Percentiles rank a stretch among this genome's conserved stretches.
Conservation (phyloP, 2,329 filamentous ascomycete species). For the Xylaria sp. region DNA sequence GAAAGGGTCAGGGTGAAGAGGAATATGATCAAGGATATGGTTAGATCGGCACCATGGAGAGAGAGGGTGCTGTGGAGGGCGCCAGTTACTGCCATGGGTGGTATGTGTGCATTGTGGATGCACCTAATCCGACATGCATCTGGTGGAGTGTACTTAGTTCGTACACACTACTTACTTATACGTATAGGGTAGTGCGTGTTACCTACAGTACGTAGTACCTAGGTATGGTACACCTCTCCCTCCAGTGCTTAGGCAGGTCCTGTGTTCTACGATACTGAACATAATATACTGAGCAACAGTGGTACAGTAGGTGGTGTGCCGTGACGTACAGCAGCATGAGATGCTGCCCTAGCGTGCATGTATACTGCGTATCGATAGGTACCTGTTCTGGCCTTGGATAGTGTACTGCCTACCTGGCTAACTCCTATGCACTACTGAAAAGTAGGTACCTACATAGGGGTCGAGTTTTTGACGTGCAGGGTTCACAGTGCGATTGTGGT, state of each 20-base stretch:
- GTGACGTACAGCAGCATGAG: background rate
- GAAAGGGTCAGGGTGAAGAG: conserved; percentile 30
- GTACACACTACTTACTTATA: background rate
- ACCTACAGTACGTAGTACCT: no score
- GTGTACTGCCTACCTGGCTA: conserved; percentile 9
- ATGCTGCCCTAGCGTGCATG: background rate
- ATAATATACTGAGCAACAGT: background rate
- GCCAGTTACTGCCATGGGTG: conserved; percentile 14
- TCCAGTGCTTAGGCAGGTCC: no score
- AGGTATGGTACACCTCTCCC: no score
- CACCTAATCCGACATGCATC: conserved; percentile 33
- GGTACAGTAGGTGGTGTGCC: background rate
- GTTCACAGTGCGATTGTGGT: conserved; percentile 29
- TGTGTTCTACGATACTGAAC: no score
- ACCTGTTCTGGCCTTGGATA: background rate
- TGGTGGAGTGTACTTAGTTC: conserved; percentile 8
- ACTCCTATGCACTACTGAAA: background rate
- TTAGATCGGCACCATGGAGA: conserved; percentile 34
- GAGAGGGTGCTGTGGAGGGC: conserved; percentile 14
- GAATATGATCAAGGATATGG: conserved; percentile 35
- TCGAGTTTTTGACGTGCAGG: conserved; percentile 18
- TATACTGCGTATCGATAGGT: background rate
- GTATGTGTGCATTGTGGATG: conserved; percentile 25
- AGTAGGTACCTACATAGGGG: conserved; percentile 14
- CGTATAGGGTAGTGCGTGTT: no score